A percentile compares a stretch with the other conserved stretches of the same genome.
Conservation (phyloP, 2,329 filamentous ascomycete species). For the Dendrostoma leiphaemia region DNA sequence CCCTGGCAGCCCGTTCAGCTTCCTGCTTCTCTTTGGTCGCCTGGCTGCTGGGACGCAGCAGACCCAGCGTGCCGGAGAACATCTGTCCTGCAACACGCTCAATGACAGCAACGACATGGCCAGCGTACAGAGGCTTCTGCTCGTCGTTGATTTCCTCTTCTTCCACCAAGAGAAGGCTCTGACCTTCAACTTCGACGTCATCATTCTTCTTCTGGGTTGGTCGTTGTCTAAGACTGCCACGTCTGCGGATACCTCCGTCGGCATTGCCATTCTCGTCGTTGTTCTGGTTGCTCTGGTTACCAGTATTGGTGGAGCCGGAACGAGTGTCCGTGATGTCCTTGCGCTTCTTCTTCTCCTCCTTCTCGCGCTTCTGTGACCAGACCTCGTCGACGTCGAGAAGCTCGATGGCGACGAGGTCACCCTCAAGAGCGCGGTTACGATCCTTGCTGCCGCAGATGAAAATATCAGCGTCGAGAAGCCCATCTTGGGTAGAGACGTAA, state of each 20-base stretch:
- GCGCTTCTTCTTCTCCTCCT: conserved; percentile 99
- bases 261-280: conserved; percentile 59
- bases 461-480: conserved; percentile 88
- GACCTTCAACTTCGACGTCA: conserved; percentile 96
- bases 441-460: conserved; percentile 99
- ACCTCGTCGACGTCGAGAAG: conserved; percentile 97
- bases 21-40: conserved; percentile 99
- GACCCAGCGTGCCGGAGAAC: conserved; percentile 94
- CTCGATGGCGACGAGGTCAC: conserved; percentile 92
- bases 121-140: conserved; percentile 94
- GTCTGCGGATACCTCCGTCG: conserved; percentile 85
- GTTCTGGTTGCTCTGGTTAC: conserved; percentile 60
- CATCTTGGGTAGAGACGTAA: conserved; percentile 91
- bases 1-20: conserved; percentile 87
- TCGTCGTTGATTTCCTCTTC: conserved; percentile 99
- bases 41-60: conserved; percentile 94
- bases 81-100: conserved; percentile 97
- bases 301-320: conserved; percentile 70
- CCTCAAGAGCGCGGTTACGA: conserved; percentile 92
- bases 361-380: conserved; percentile 97
- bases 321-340: conserved; percentile 97
- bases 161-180: conserved; percentile 93
- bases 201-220: conserved; percentile 99
- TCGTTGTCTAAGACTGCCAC: conserved; percentile 92
- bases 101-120: conserved; percentile 94